Base-by-base conservation (phyloP, 2,329 filamentous ascomycete genomes). In the Cordyceps cicadae region DNA sequence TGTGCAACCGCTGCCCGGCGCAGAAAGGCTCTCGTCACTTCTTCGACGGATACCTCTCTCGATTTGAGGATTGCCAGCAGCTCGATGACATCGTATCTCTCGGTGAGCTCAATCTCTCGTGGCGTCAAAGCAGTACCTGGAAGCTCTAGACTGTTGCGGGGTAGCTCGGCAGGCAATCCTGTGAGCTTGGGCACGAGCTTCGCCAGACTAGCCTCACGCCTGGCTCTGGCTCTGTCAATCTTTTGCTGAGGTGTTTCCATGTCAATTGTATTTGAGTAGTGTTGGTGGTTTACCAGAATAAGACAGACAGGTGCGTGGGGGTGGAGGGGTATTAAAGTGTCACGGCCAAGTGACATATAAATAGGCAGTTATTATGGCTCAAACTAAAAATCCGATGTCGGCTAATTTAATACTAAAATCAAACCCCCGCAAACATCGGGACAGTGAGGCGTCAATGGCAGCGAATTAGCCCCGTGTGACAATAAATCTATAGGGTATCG, bases 61-160 rank as follows among this genome's bases (percentile, higher is more conserved):
- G 48, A 48, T 46, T 53, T 60, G 0, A 62, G 46, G n/a, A 59
- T 51, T 2, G 26, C 50, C 8, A 70, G 59, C 3, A 70, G 64
- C 49, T 69, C 62, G 3, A 58, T 26, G 3, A 67, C 63, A 2
- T 64, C 64, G 56, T 70, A 70, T 3, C 63, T 66, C 37, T 70
- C 69, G 0, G 68, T 70, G n/a, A 70, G 68, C 17, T 70, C 68
- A 15, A 67, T 65, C 50, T 70, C 68, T 12, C 66, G 62, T 6
- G 59, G 24, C 3, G 69, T 70, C n/a, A 71, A 54, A 0, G 69
- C 43, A 14, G 60, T 39, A 8, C 63, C 52, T 1, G 70, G 64
- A 1, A 71, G 61, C 8, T 59, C 63, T 49, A 66, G 66, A 1
- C 66, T 70, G 55, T 63, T 66, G 56, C 63, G 51, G 14, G 65